Percentiles rank a stretch among this genome's conserved stretches.
phyloP scores from a whole-genome alignment of 805 yeast species.

The Yarrowia sp. region DNA sequence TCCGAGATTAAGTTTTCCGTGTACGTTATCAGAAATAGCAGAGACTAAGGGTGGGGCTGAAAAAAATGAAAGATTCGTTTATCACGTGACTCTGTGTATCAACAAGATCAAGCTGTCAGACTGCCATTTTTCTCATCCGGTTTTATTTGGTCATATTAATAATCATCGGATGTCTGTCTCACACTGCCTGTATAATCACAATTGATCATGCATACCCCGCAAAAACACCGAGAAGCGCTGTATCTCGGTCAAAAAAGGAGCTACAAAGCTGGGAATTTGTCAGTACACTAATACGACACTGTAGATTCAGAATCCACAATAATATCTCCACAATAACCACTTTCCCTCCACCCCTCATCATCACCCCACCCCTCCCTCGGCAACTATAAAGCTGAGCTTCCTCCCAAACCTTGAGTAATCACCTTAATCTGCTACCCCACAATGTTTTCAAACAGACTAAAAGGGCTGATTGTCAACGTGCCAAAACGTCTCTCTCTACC shows the following conservation, averaged over 20 bases:
- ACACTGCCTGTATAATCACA: background rate
- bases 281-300: too few species aligned
- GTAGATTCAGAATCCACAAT: background rate
- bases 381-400: background rate
- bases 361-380: background rate
- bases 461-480: background rate
- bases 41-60: too few species aligned
- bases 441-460: background rate
- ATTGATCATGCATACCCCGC: constrained; percentile 1
- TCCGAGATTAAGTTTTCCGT: too few species aligned
- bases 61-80: too few species aligned
- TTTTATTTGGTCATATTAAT: too few species aligned
- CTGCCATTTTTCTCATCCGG: too few species aligned
- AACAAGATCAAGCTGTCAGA: too few species aligned
- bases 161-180: too few species aligned
- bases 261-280: too few species aligned
- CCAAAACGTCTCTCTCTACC: background rate
- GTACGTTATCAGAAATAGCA: too few species aligned
- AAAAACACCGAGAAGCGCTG: background rate
- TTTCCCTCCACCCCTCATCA: background rate
- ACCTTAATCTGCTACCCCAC: background rate
- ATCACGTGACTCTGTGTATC: too few species aligned
- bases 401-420: background rate
- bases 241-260: background rate
- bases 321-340: background rate